Percentiles rank a stretch among this genome's conserved stretches.
These are phyloP conservation scores for Evernia prunastri DNA, from an alignment of 495 filamentous ascomycete genomes.

Conservation along the genomic window DNA sequence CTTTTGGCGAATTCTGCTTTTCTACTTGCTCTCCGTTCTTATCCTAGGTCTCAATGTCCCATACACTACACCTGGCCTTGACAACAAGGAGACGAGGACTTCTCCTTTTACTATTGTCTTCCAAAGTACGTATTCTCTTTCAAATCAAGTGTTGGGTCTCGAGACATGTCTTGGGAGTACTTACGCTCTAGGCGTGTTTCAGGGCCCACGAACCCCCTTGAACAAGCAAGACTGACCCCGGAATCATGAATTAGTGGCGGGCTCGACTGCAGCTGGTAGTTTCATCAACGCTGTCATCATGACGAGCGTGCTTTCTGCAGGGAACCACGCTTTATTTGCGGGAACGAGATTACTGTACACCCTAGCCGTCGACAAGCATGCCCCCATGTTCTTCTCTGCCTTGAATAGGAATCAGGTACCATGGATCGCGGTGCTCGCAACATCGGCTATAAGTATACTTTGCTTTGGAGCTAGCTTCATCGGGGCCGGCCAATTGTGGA, in stretches of 20 bases:
- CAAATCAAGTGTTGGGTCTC: no score
- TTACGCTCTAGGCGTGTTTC: no score
- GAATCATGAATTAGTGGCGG: no score
- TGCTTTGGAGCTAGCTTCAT: slow-evolving; percentile 58
- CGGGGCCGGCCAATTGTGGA: slow-evolving; percentile 52
- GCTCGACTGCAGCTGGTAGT: slow-evolving; percentile 43
- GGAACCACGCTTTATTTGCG: slow-evolving; percentile 50
- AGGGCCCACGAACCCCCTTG: no score
- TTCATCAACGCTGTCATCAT: slow-evolving; percentile 54
- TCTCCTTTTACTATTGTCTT: slow-evolving; percentile 52
- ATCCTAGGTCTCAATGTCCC: slow-evolving; percentile 49
- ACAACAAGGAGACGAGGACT: slow-evolving; percentile 35
- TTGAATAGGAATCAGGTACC: slow-evolving; percentile 53
- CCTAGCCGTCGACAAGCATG: slow-evolving; percentile 42
- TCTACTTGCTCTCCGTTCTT: slow-evolving; percentile 46
- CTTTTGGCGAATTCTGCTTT: slow-evolving; percentile 49
- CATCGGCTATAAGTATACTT: slow-evolving; percentile 48
- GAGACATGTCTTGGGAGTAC: no score
- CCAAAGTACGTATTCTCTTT: no score
- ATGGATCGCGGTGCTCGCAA: slow-evolving; percentile 53
- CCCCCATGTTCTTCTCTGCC: slow-evolving; percentile 41
- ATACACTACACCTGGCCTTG: slow-evolving; percentile 44
- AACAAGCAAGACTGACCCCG: no score
- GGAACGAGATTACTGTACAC: slow-evolving; percentile 47
- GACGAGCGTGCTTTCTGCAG: slow-evolving; percentile 48